Base-by-base conservation (phyloP, 2,329 filamentous ascomycete species). In the Penicillium brevicompactum region DNA sequence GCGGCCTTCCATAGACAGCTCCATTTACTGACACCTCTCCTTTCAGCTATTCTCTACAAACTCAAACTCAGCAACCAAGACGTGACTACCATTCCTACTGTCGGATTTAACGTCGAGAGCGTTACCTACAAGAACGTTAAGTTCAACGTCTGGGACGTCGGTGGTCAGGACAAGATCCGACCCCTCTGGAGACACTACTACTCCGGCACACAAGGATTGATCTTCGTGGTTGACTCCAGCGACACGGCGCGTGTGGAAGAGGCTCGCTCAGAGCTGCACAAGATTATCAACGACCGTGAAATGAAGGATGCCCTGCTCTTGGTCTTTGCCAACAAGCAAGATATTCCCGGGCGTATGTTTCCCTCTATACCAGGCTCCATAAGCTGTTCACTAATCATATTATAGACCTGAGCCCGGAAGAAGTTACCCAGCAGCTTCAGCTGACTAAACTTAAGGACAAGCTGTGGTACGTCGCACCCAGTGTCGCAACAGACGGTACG, bases 81-180 rank as follows among this genome's bases (percentile, higher is more conserved):
- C 74, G 92, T 97, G 70, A 97, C 94, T 59, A 97, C 94, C 49
- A 97, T 97, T 73, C 94, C 94, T 45, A 99, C 94, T 32, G 94
- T 99, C 68, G 94, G 93, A 67, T 97, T 97, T 85, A 97, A 97
- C 84, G 94, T 97, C 77, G 93, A 97, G 83, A 96, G 92, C 4
- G 92, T 97, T 70, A 95, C 92, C 66, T 97, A 96, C 83, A 97
- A 97, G 85, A 97, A 97, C 77, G 92, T 97, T 78, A 95, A 97
- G 79, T 97, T 97, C 83, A 97, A 95, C 70, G 93, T 97, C 61
- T 97, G 93, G 93, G 93, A 97, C 81, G 93, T 97, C 57, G 93
- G 93, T 77, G 93, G 93, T 63, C 93, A 97, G 83, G 93, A 97
- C 84, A 97, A 97, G 87, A 97, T 97, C 72, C 86, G 93, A 65